Evolutionary conservation across 2,329 filamentous ascomycete species (phyloP).

Genomic region (Arachnopeziza araneosa): DNA sequence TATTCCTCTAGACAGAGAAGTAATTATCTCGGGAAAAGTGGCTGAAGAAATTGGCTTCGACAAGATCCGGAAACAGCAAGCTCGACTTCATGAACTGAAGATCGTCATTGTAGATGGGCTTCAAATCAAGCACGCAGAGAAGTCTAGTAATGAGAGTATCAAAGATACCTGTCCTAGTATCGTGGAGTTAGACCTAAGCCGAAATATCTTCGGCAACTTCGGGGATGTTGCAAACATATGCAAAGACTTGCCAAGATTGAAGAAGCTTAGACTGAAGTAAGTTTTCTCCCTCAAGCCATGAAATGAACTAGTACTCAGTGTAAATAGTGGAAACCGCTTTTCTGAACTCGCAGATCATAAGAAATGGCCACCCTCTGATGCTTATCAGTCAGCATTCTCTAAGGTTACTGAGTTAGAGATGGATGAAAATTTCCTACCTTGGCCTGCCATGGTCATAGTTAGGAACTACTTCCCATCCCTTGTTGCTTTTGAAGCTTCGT

Average conservation of each 20-base stretch:
- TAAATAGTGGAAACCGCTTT: constrained; percentile 69
- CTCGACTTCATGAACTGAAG: constrained; percentile 69
- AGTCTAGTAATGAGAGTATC: constrained; percentile 36
- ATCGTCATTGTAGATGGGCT: constrained; percentile 79
- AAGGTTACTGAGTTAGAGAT: constrained; percentile 55
- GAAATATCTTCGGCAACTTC: constrained; percentile 71
- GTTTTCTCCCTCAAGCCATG: constrained; percentile 26
- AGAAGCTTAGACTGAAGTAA: constrained; percentile 66
- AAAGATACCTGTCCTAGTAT: constrained; percentile 58
- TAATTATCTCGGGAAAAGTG: constrained; percentile 71
- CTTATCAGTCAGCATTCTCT: not conserved
- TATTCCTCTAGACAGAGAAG: constrained; percentile 41
- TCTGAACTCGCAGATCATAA: constrained; percentile 1
- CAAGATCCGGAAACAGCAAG: constrained; percentile 77
- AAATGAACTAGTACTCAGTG: not conserved
- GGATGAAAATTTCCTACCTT: constrained; percentile 61
- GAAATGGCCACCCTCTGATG: not conserved
- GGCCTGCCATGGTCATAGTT: constrained; percentile 56
- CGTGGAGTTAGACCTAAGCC: constrained; percentile 74
- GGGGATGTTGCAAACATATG: constrained; percentile 66
- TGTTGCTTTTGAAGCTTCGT: constrained; percentile 45
- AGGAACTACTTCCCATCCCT: constrained; percentile 49
- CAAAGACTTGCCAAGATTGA: constrained; percentile 59
- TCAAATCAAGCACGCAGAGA: constrained; percentile 45
- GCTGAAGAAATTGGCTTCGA: constrained; percentile 94